These are phyloP conservation scores for Dactylellina haptotyla DNA, from an alignment of 2,329 filamentous ascomycete genomes.

Conservation along the genomic window DNA sequence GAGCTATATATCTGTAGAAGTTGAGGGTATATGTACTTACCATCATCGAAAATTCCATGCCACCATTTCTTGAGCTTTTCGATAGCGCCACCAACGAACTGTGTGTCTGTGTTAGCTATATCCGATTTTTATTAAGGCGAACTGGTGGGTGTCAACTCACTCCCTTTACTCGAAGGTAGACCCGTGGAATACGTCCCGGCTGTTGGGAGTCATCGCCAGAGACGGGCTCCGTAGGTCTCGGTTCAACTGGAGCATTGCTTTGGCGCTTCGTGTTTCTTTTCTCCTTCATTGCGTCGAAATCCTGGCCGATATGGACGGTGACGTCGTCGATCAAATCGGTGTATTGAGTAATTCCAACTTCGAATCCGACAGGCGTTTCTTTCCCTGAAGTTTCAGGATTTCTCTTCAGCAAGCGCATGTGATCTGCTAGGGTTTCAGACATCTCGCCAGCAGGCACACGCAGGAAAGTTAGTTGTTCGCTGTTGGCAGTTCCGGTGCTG, in stretches of 20 bases:
- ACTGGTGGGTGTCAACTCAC: neutral
- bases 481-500: conserved; percentile 1
- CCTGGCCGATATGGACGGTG: conserved; percentile 8
- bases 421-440: conserved; percentile 5
- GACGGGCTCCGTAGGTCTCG: neutral
- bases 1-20: neutral
- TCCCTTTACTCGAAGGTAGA: neutral
- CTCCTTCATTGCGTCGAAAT: neutral
- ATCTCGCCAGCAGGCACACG: conserved; percentile 2
- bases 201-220: neutral
- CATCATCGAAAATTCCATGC: neutral
- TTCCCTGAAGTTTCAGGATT: neutral
- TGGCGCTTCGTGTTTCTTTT: conserved; percentile 6
- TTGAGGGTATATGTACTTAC: neutral
- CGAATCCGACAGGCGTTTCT: conserved; percentile 10
- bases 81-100: conserved; percentile 7
- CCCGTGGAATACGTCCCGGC: neutral
- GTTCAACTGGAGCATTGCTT: neutral
- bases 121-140: neutral
- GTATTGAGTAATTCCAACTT: conserved; percentile 3
- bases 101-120: neutral
- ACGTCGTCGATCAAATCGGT: conserved; percentile 6
- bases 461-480: conserved; percentile 13
- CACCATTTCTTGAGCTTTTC: conserved; percentile 16
- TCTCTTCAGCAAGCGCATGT: conserved; percentile 8